Evolutionary conservation across 2,329 filamentous ascomycete genomes (phyloP).

Genomic region (Colletotrichum sp.): DNA sequence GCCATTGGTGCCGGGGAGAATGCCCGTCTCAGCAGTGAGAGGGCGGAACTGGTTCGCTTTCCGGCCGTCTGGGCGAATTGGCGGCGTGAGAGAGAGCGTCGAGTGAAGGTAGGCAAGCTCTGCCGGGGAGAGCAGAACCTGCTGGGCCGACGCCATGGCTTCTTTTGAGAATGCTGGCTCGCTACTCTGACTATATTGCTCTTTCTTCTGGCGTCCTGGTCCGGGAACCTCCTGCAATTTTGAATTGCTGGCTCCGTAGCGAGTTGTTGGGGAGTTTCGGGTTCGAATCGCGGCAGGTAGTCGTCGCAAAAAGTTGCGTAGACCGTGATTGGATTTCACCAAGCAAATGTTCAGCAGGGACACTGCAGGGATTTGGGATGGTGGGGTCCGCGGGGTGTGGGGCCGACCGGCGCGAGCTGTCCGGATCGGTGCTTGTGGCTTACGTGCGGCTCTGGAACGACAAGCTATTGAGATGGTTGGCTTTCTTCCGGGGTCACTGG

Average conservation of each 20-base stretch:
- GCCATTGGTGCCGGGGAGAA: constrained; percentile 88
- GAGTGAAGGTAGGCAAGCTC: constrained; percentile 95
- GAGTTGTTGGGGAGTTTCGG: background rate
- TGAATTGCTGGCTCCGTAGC: background rate
- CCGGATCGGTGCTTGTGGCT: constrained; percentile 10
- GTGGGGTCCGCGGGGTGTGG: constrained; percentile 21
- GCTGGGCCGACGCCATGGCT: constrained; percentile 46
- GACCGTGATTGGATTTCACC: background rate
- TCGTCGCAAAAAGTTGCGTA: constrained; percentile 16
- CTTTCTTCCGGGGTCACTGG: background rate
- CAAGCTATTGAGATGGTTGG: background rate
- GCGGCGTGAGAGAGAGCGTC: constrained; percentile 80
- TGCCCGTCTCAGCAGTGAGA: constrained; percentile 85
- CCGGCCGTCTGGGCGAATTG: constrained; percentile 89
- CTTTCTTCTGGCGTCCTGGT: too few species aligned
- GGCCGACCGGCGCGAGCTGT: constrained; percentile 14
- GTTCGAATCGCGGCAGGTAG: background rate
- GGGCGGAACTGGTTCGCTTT: constrained; percentile 86
- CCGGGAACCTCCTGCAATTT: background rate
- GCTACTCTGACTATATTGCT: background rate
- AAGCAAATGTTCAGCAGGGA: background rate
- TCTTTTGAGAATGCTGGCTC: background rate
- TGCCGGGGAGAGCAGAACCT: constrained; percentile 85
- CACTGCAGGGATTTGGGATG: constrained; percentile 9
- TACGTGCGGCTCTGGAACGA: background rate